A percentile compares a stretch with the other conserved stretches of the same genome.
Evolutionary conservation across 768 basidiomycete genomes (phyloP).

Genomic region (Tremella fuciformis): DNA sequence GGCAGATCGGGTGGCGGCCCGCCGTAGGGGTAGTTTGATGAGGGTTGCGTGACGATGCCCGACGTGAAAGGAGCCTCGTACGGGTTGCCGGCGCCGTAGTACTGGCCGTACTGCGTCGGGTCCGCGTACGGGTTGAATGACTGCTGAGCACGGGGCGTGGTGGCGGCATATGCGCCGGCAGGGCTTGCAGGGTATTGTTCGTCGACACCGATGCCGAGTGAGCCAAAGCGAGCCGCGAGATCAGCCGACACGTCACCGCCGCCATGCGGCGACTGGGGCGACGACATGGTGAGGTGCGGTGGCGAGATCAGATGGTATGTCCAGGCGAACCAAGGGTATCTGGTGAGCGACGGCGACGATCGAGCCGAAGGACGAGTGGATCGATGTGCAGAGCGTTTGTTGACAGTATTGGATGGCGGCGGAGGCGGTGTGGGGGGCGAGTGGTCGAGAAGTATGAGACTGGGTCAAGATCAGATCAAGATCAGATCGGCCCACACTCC

Average conservation of each 20-base stretch:
- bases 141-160: conserved; percentile 1
- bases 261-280: background rate
- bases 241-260: background rate
- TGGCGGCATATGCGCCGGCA: background rate
- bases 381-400: too few species aligned
- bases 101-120: background rate
- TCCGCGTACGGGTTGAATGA: conserved; percentile 4
- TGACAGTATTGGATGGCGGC: too few species aligned
- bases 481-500: too few species aligned
- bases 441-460: too few species aligned
- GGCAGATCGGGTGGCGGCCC: conserved; percentile 6
- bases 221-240: background rate
- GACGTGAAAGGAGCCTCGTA: conserved; percentile 4
- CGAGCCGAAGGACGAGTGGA: too few species aligned
- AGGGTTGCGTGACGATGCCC: background rate
- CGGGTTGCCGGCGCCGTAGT: background rate
- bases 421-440: too few species aligned
- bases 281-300: background rate
- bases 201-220: background rate
- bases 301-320: background rate
- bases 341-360: too few species aligned
- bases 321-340: too few species aligned
- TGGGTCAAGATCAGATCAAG: too few species aligned
- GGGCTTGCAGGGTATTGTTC: background rate
- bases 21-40: conserved; percentile 6